Evolutionary conservation across 1,284 basidiomycete genomes (phyloP).

Genomic region (Neolentinus lepideus): DNA sequence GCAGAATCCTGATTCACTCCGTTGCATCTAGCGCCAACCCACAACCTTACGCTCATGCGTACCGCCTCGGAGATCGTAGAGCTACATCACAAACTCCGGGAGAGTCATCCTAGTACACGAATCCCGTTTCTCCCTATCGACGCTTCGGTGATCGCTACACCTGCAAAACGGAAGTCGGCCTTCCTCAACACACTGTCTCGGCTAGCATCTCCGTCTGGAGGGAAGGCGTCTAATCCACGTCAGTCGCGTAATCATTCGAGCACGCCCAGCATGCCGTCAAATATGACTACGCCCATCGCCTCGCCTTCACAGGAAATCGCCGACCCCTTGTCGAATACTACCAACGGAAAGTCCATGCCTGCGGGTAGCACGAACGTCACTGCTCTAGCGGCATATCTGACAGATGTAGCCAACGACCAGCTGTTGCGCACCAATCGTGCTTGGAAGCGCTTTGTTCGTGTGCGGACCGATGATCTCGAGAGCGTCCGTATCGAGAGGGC

Average conservation of each 20-base stretch:
- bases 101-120: conserved; percentile 43
- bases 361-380: conserved; percentile 44
- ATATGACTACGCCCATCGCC: conserved; percentile 34
- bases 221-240: conserved; percentile 30
- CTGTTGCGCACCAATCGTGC: conserved; percentile 54
- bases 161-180: conserved; percentile 64
- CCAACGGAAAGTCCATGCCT: background rate
- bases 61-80: conserved; percentile 70
- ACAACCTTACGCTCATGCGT: conserved; percentile 81
- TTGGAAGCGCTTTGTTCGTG: conserved; percentile 83
- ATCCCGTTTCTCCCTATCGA: conserved; percentile 60
- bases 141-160: conserved; percentile 38
- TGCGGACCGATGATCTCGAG: conserved; percentile 80
- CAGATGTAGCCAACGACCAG: conserved; percentile 63
- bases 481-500: conserved; percentile 81
- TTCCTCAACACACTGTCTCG: conserved; percentile 79
- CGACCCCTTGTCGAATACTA: conserved; percentile 46
- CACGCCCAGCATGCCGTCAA: conserved; percentile 27
- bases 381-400: conserved; percentile 74
- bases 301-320: conserved; percentile 48
- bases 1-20: conserved; percentile 16
- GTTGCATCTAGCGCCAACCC: conserved; percentile 61
- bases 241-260: conserved; percentile 17
- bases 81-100: conserved; percentile 66
- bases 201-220: conserved; percentile 54